A percentile compares a stretch with the other conserved stretches of the same genome.
phyloP scores from a whole-genome alignment of 805 yeast species.

The Groenewaldozyma tartarivorans region DNA sequence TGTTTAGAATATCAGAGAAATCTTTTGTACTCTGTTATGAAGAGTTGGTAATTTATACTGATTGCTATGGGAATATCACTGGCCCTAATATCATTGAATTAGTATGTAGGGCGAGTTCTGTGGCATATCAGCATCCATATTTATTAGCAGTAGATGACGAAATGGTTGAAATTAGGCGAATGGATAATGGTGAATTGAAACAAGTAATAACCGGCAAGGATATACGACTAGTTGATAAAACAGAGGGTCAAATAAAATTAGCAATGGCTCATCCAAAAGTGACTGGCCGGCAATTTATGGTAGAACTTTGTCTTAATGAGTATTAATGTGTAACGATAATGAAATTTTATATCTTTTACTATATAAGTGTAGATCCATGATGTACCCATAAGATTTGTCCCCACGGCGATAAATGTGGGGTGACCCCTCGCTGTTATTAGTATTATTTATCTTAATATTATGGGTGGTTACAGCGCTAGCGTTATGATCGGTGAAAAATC shows the following conservation, averaged over 20 bases:
- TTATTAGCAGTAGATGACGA: slow-evolving; percentile 53
- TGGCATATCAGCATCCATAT: slow-evolving; percentile 37
- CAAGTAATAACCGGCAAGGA: slow-evolving; percentile 71
- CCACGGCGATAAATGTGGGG: too few relatives aligned
- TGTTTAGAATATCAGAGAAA: slow-evolving; percentile 49
- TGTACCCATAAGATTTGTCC: too few relatives aligned
- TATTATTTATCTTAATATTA: too few relatives aligned
- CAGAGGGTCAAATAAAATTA: slow-evolving; percentile 31
- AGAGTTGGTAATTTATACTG: slow-evolving; percentile 58
- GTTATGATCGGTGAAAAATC: too few relatives aligned
- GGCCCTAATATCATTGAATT: slow-evolving; percentile 36
- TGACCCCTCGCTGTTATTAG: too few relatives aligned
- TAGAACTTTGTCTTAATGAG: slow-evolving; percentile 29
- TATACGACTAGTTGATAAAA: slow-evolving; percentile 36
- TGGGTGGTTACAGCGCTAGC: too few relatives aligned
- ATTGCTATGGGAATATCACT: slow-evolving; percentile 35
- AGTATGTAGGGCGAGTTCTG: slow-evolving; percentile 24
- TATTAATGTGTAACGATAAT: slow-evolving; percentile 20
- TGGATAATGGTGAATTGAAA: slow-evolving; percentile 33
- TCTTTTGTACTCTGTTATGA: slow-evolving; percentile 56
- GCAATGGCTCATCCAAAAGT: slow-evolving; percentile 57
- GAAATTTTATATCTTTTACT: too few relatives aligned
- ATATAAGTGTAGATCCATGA: too few relatives aligned
- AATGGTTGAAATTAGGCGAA: slow-evolving; percentile 58
- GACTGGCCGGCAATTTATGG: slow-evolving; percentile 51